These are phyloP conservation scores for Jatropha multifida DNA, from an alignment of 441 rosid species.

Conservation along the genomic window DNA sequence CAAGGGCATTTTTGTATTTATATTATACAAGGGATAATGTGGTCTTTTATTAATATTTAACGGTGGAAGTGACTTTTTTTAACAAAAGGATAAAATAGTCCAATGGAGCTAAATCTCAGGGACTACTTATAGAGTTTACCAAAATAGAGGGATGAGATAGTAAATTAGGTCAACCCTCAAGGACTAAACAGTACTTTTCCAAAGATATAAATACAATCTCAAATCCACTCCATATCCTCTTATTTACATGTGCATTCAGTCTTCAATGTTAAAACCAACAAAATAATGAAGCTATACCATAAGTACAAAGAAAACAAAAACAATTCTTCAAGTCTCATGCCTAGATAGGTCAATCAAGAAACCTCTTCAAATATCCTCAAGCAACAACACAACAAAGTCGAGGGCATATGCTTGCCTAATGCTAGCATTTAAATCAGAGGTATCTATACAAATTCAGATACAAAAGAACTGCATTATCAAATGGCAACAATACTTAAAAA, in stretches of 20 bases:
- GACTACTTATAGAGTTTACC: too few species aligned
- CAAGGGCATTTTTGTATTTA: too few species aligned
- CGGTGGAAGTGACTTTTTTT: too few species aligned
- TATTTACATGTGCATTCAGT: background rate
- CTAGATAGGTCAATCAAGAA: too few species aligned
- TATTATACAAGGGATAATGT: too few species aligned
- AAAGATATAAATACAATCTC: background rate
- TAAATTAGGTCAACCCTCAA: too few species aligned
- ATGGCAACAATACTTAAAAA: background rate
- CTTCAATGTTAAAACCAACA: background rate
- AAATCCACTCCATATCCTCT: background rate
- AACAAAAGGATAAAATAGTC: too few species aligned
- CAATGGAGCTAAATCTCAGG: too few species aligned
- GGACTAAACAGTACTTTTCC: too few species aligned
- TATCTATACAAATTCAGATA: background rate
- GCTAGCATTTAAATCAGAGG: background rate
- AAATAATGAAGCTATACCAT: background rate
- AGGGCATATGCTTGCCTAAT: background rate
- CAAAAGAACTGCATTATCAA: background rate
- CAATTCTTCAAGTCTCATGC: too few species aligned
- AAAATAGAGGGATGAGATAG: too few species aligned
- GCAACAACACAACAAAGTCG: background rate
- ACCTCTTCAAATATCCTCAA: conserved; percentile 4
- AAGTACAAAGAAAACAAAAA: background rate
- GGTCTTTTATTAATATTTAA: too few species aligned